Percentiles rank a stretch among this genome's conserved stretches.
These are phyloP conservation scores for Lepidium sativum DNA, from an alignment of 345 rosid species.

Conservation along the genomic window DNA sequence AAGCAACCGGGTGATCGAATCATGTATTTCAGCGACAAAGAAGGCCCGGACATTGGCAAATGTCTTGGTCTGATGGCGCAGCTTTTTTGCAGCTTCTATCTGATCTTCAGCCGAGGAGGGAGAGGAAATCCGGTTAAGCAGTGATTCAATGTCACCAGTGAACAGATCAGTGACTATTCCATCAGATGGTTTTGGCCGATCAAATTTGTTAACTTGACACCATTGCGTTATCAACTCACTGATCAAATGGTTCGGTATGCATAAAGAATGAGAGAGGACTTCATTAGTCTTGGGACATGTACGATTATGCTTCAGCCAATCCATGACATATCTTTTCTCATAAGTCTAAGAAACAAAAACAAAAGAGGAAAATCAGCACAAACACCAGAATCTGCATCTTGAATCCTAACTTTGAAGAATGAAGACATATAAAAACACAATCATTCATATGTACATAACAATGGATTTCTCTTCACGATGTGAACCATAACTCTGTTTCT, in stretches of 20 bases:
- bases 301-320: slow-evolving; percentile 31
- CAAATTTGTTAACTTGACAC: slow-evolving; percentile 31
- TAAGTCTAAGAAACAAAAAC: slow-evolving; percentile 39
- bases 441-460: background rate
- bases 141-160: slow-evolving; percentile 21
- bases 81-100: slow-evolving; percentile 42
- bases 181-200: slow-evolving; percentile 26
- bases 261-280: slow-evolving; percentile 33
- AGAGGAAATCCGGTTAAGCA: slow-evolving; percentile 42
- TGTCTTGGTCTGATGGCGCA: slow-evolving; percentile 39
- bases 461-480: background rate
- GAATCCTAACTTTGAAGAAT: background rate
- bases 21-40: slow-evolving; percentile 25
- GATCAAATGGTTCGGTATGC: slow-evolving; percentile 33
- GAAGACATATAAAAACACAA: background rate
- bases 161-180: slow-evolving; percentile 15
- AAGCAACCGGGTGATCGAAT: slow-evolving; percentile 34
- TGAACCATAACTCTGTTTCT: slow-evolving; percentile 11
- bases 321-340: slow-evolving; percentile 37
- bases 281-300: slow-evolving; percentile 45
- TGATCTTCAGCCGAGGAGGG: slow-evolving; percentile 31
- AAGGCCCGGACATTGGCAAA: slow-evolving; percentile 31
- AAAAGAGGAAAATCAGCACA: background rate
- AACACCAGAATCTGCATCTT: background rate
- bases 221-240: slow-evolving; percentile 37